A percentile compares a stretch with the other conserved stretches of the same genome.
These are phyloP conservation scores for Termitomyces titanicus DNA, from an alignment of 768 basidiomycete species.

Conservation along the genomic window DNA sequence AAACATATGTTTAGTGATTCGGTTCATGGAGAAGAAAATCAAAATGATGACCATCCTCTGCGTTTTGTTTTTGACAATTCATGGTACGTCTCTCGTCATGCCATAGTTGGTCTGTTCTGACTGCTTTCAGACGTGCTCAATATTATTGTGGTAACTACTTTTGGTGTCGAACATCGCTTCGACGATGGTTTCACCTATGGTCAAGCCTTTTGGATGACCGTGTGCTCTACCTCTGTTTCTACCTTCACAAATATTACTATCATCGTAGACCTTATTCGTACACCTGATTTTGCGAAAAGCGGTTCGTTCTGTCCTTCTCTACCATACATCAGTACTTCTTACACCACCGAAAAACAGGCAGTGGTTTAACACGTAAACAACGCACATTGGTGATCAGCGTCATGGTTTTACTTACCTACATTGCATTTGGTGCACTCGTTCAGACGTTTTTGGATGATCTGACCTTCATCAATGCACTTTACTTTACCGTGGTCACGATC, in stretches of 20 bases:
- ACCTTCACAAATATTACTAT: constrained; percentile 65
- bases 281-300: constrained; percentile 57
- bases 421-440: constrained; percentile 68
- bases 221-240: constrained; percentile 70
- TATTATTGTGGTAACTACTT: constrained; percentile 50
- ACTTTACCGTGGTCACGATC: constrained; percentile 71
- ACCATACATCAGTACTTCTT: not conserved
- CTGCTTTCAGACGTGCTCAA: constrained; percentile 62
- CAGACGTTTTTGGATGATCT: constrained; percentile 51
- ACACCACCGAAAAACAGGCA: constrained; percentile 40
- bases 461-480: constrained; percentile 70
- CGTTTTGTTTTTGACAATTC: constrained; percentile 61
- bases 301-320: constrained; percentile 35
- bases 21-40: constrained; percentile 71
- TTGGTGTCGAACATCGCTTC: constrained; percentile 58
- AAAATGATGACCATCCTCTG: constrained; percentile 59
- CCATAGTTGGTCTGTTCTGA: constrained; percentile 1
- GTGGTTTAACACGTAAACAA: constrained; percentile 78
- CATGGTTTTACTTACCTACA: constrained; percentile 69
- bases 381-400: constrained; percentile 76
- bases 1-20: constrained; percentile 59
- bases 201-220: constrained; percentile 72
- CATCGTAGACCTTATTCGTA: constrained; percentile 55
- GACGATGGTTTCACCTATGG: constrained; percentile 70
- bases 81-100: constrained; percentile 44